Evolutionary conservation across 257 asterid species (phyloP).

Genomic region (Phtheirospermum japonicum): DNA sequence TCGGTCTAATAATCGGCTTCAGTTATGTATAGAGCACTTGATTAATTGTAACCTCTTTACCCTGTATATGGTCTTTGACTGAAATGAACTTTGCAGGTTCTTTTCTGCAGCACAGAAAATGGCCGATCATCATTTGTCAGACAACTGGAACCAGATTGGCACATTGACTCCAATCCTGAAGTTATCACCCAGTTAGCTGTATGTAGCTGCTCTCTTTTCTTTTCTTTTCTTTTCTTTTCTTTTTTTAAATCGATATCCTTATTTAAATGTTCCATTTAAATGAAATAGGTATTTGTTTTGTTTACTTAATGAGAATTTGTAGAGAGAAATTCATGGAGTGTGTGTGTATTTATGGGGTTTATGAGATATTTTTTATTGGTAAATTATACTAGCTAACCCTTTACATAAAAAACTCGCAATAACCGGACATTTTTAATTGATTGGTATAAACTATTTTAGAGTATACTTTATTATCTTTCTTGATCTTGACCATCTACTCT

Average conservation of each 20-base stretch:
- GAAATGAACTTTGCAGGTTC: slow-evolving; percentile 59
- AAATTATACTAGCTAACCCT: not conserved
- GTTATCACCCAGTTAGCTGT: slow-evolving; percentile 76
- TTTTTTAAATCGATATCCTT: not conserved
- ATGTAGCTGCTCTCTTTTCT: slow-evolving; percentile 36
- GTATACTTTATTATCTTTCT: not conserved
- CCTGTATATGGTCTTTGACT: not conserved
- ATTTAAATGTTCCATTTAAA: not conserved
- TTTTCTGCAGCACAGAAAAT: slow-evolving; percentile 85
- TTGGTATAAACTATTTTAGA: not conserved
- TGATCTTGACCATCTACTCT: no score
- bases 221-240: no score
- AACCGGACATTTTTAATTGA: slow-evolving; percentile 1
- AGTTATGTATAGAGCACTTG: not conserved
- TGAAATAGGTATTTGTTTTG: not conserved
- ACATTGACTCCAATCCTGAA: slow-evolving; percentile 86
- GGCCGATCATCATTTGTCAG: slow-evolving; percentile 94
- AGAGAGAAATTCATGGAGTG: not conserved
- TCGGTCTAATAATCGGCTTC: not conserved
- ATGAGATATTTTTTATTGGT: not conserved
- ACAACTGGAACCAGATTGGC: slow-evolving; percentile 99
- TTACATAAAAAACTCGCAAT: not conserved
- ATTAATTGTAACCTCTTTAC: not conserved
- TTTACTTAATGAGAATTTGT: not conserved
- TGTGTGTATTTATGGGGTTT: not conserved